These are phyloP conservation scores for Penicillium sp. DNA, from an alignment of 2,329 filamentous ascomycete species.

Conservation along the genomic window DNA sequence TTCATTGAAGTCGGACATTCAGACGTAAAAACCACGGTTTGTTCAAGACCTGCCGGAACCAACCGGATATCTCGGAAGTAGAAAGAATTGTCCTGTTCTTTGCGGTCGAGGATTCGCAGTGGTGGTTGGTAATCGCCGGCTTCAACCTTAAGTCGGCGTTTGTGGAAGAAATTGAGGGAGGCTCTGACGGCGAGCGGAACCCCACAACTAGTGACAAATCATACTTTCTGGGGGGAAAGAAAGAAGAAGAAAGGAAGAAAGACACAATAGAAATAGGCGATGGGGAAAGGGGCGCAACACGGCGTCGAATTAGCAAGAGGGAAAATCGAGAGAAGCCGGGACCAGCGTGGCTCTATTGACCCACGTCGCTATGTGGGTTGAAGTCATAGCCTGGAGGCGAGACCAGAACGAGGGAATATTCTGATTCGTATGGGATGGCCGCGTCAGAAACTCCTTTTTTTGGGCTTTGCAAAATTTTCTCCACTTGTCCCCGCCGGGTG, in stretches of 20 bases:
- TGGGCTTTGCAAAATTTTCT: neutral
- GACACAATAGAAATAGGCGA: neutral
- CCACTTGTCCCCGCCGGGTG: neutral
- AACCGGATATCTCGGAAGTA: neutral
- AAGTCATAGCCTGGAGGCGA: constrained; percentile 18
- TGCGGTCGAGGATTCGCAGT: neutral
- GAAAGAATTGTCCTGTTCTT: neutral
- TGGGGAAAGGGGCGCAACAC: constrained; percentile 1
- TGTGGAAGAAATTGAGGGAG: neutral
- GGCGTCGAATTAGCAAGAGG: neutral
- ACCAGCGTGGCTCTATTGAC: constrained; percentile 14
- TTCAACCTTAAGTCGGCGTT: neutral
- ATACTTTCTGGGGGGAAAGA: constrained; percentile 11
- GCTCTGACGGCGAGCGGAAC: constrained; percentile 8
- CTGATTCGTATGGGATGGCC: neutral
- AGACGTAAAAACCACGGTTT: neutral
- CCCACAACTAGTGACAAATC: constrained; percentile 19
- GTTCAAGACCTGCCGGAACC: constrained; percentile 6
- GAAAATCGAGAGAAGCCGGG: constrained; percentile 8
- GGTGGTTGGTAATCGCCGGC: neutral
- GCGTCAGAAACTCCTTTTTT: constrained; percentile 14
- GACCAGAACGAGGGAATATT: neutral
- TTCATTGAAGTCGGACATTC: constrained; percentile 15
- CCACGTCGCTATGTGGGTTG: constrained; percentile 27
- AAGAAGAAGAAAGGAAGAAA: neutral